Evolutionary conservation across 2,329 filamentous ascomycete species (phyloP).

Genomic region (Colletotrichum nymphaeae): DNA sequence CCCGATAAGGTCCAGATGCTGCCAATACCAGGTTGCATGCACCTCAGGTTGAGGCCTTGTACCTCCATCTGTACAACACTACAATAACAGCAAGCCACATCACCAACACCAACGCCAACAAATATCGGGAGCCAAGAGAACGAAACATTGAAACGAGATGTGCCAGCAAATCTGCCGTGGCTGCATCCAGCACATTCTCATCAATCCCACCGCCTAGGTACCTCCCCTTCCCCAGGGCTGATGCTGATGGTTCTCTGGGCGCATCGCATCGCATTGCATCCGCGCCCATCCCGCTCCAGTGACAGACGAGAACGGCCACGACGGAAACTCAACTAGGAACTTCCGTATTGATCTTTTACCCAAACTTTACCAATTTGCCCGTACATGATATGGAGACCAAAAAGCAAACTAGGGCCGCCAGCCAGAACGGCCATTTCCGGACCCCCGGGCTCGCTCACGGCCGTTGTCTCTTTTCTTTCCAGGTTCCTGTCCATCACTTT

Average conservation of each 20-base stretch:
- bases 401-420: conserved; percentile 15
- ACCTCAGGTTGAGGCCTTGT: neutral
- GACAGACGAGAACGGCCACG: conserved; percentile 14
- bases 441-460: neutral
- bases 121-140: neutral
- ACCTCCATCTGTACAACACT: neutral
- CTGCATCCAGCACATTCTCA: conserved; percentile 19
- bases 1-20: neutral
- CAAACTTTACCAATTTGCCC: neutral
- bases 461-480: conserved; percentile 2
- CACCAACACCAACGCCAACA: neutral
- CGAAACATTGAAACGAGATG: neutral
- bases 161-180: conserved; percentile 17
- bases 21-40: neutral
- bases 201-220: neutral
- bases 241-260: neutral
- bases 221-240: conserved; percentile 3
- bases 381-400: neutral
- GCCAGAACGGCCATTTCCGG: conserved; percentile 8
- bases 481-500: conserved; percentile 15
- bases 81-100: conserved; percentile 1
- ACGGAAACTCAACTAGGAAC: neutral
- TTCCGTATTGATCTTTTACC: neutral
- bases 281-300: conserved; percentile 30
- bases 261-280: conserved; percentile 32